phyloP scores from a whole-genome alignment of 176 grass and related monocot species.

The Oryza officinalis region DNA sequence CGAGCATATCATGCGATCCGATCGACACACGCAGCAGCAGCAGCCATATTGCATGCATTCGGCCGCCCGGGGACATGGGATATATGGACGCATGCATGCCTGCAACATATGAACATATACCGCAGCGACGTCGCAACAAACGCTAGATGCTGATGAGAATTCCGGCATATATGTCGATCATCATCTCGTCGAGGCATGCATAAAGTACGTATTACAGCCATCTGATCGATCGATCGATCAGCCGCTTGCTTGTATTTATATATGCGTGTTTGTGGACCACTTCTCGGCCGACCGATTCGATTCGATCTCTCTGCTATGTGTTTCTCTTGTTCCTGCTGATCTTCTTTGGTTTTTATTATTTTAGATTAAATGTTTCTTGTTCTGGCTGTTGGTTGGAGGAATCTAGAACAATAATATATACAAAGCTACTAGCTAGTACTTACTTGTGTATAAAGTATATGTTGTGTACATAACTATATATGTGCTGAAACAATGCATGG shows the following conservation, averaged over 20 bases:
- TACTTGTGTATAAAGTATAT: background rate
- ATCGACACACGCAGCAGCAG: background rate
- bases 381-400: background rate
- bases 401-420: background rate
- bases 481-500: background rate
- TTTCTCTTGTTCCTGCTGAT: background rate
- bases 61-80: background rate
- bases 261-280: background rate
- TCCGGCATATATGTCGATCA: background rate
- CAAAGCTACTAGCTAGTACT: background rate
- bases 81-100: background rate
- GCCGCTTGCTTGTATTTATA: background rate
- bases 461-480: too few species aligned
- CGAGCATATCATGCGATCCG: background rate
- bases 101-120: background rate
- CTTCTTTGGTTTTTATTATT: background rate
- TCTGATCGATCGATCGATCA: background rate
- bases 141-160: slow-evolving; percentile 6
- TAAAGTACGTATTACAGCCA: background rate
- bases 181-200: background rate
- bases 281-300: background rate
- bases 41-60: background rate
- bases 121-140: slow-evolving; percentile 23
- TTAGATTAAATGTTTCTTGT: background rate
- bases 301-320: background rate